Base-by-base conservation (phyloP, 306 rosid species). In the Sphenostylis stenocarpa region DNA sequence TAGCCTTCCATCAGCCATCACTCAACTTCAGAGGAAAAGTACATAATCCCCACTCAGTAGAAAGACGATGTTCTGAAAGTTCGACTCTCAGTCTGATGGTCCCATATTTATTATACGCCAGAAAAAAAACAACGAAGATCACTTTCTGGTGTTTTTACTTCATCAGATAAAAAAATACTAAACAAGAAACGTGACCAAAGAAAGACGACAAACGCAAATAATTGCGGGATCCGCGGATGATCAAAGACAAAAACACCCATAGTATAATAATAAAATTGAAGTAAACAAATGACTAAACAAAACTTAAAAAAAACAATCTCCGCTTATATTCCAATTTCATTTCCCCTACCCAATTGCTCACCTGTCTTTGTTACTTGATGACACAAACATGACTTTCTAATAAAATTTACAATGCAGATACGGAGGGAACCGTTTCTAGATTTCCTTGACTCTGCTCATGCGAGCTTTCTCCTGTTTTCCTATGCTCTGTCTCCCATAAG, bases 201-300 rank as follows among this genome's bases (percentile, higher is more conserved):
- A 48, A 71, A 82, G 3, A 83, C 53, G 82, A 82, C 86, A 85
- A 85, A 65, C 66, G 67, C 71, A 76, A 49, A 82, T 75, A 86
- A 85, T 86, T 88, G 83, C 84, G 33, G 76, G 77, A 81, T 86
- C 82, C 73, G 77, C 65, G 83, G 83, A 75, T 57, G 82, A 44
- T 72, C 71, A 80, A 78, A 81, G 87, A 70, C 80, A 81, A 81
- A 79, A 69, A 64, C 72, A 72, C 61, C 75, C 76, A 76, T 68
- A 51, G 26, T 77, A 49, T 5, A 14, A 68, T 73, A 73, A 84
- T 16, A 38, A 73, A 76, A 74, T 56, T 34, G 17, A 64, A 70
- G 70, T 21, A 58, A 75, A 33, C 73, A 85, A 74, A 73, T 78
- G 53, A 57, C 34, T 58, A 43, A 39, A 49, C 41, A 39, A 56